These are phyloP conservation scores for Lipomyces spencermartinsiae DNA, from an alignment of 805 yeast species.

Conservation along the genomic window DNA sequence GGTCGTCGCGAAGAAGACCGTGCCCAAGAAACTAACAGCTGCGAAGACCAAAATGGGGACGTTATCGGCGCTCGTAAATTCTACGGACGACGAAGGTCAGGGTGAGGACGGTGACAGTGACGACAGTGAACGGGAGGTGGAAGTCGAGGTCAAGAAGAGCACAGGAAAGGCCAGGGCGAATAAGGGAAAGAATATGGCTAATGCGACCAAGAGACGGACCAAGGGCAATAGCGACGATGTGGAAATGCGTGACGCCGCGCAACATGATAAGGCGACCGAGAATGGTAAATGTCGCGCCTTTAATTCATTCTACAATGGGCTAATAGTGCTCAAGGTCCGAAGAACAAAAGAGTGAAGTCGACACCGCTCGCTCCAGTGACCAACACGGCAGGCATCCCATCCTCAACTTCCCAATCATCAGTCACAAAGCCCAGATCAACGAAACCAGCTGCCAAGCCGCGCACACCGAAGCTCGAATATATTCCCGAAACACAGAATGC, in stretches of 20 bases:
- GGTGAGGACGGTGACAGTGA: background rate
- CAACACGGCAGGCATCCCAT: background rate
- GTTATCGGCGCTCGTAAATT: conserved; percentile 7
- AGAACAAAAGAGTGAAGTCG: background rate
- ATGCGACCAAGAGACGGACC: background rate
- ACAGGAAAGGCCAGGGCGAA: background rate
- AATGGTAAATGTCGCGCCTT: background rate
- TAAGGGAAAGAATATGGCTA: background rate
- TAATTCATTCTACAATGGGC: background rate
- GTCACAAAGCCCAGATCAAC: background rate
- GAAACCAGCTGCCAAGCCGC: background rate
- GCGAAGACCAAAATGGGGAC: background rate
- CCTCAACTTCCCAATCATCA: background rate
- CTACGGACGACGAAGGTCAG: background rate
- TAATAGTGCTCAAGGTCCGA: background rate
- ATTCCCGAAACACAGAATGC: conserved; percentile 22
- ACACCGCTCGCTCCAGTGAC: background rate
- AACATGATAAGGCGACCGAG: background rate
- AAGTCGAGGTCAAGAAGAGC: background rate
- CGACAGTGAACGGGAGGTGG: background rate
- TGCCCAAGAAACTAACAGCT: too few relatives aligned
- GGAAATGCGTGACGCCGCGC: background rate
- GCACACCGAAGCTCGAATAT: conserved; percentile 5
- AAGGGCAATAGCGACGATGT: conserved; percentile 2
- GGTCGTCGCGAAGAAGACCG: background rate